These are phyloP conservation scores for Termitomyces sp. DNA, from an alignment of 768 basidiomycete genomes.

Conservation along the genomic window DNA sequence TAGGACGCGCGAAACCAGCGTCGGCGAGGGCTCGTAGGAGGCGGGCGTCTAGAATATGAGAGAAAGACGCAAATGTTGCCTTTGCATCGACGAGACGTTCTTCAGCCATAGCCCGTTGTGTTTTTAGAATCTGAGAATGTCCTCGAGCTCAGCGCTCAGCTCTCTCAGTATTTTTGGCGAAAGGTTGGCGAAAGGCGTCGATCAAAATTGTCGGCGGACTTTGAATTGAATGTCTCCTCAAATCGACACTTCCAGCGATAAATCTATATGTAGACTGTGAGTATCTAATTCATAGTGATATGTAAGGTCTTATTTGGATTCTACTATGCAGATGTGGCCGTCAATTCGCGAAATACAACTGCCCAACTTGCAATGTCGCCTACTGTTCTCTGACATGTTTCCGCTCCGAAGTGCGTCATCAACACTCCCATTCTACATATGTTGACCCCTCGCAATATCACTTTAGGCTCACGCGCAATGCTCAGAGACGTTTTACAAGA, in stretches of 20 bases:
- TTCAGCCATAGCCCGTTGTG: slow-evolving; percentile 38
- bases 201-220: slow-evolving; percentile 26
- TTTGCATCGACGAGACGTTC: slow-evolving; percentile 45
- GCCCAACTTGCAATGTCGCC: slow-evolving; percentile 75
- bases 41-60: slow-evolving; percentile 79
- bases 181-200: no score
- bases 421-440: slow-evolving; percentile 6
- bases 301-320: not conserved
- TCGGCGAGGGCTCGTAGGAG: slow-evolving; percentile 89
- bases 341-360: slow-evolving; percentile 78
- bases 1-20: slow-evolving; percentile 86
- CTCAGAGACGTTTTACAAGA: slow-evolving; percentile 81
- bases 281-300: slow-evolving; percentile 15
- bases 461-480: slow-evolving; percentile 63
- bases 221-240: slow-evolving; percentile 22
- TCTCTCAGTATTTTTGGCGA: slow-evolving; percentile 1
- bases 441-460: slow-evolving; percentile 1
- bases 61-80: slow-evolving; percentile 58
- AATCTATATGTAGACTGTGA: slow-evolving; percentile 45
- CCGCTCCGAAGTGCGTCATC: slow-evolving; percentile 57
- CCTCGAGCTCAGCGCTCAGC: not conserved
- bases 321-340: slow-evolving; percentile 56
- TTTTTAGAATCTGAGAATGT: not conserved
- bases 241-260: slow-evolving; percentile 18
- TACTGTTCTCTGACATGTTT: slow-evolving; percentile 85